These are phyloP conservation scores for Saitozyma podzolica DNA, from an alignment of 768 basidiomycete genomes.

Conservation along the genomic window DNA sequence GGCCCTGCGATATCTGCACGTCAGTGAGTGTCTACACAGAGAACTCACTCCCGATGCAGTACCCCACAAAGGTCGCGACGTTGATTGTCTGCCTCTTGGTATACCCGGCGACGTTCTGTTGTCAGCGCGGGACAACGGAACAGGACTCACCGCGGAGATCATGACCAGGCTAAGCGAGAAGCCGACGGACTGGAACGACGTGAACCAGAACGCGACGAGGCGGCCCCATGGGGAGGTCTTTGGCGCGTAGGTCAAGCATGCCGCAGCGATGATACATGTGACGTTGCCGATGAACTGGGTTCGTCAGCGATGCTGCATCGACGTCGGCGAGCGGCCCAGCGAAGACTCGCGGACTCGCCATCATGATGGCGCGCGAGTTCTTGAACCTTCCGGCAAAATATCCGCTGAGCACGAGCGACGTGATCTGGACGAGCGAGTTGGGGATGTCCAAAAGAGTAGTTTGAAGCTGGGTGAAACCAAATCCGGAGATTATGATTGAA, in stretches of 20 bases:
- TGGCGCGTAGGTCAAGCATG: slow-evolving; percentile 48
- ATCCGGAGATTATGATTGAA: slow-evolving; percentile 34
- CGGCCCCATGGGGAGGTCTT: slow-evolving; percentile 45
- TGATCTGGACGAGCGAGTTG: slow-evolving; percentile 30
- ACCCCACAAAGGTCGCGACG: slow-evolving; percentile 42
- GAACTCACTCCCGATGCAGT: slow-evolving; percentile 32
- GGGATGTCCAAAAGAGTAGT: slow-evolving; percentile 42
- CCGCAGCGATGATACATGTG: slow-evolving; percentile 51
- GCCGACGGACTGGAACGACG: slow-evolving; percentile 36
- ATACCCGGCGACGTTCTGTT: slow-evolving; percentile 37
- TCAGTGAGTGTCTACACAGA: background rate
- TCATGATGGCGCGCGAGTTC: slow-evolving; percentile 33
- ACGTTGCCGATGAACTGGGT: slow-evolving; percentile 33
- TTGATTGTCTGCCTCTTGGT: slow-evolving; percentile 41
- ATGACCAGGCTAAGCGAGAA: slow-evolving; percentile 40
- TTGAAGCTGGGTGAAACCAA: slow-evolving; percentile 38
- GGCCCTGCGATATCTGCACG: slow-evolving; percentile 15
- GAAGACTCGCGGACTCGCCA: slow-evolving; percentile 7
- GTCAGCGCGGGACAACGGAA: background rate
- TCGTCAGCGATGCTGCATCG: background rate
- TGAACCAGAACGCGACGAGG: slow-evolving; percentile 52
- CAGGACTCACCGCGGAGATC: slow-evolving; percentile 32
- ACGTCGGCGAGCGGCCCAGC: background rate
- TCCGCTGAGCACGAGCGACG: slow-evolving; percentile 26
- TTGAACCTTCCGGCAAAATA: slow-evolving; percentile 31